Evolutionary conservation across 257 asterid genomes (phyloP).

Genomic region (Cruciata laevipes): DNA sequence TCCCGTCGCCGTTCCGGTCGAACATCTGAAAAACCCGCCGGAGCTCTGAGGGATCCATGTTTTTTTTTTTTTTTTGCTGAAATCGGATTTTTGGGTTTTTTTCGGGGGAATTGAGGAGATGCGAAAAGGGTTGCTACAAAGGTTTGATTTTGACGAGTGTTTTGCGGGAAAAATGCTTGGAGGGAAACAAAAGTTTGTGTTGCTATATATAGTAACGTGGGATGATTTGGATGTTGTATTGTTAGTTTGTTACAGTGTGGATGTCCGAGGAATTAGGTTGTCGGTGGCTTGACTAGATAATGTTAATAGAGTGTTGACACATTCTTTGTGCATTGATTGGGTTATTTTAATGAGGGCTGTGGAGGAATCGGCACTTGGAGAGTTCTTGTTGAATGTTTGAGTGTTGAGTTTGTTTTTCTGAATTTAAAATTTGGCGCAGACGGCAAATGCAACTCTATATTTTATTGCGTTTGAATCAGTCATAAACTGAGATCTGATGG

Average conservation of each 20-base stretch:
- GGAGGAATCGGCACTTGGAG: conserved; percentile 14
- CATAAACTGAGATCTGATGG: background rate
- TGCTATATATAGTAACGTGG: background rate
- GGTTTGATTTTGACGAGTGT: background rate
- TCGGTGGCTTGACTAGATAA: background rate
- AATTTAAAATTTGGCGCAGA: background rate
- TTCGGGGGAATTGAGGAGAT: background rate
- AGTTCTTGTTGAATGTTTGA: background rate
- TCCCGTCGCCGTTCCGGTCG: conserved; percentile 36
- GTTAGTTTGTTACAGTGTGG: background rate
- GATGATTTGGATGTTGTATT: background rate
- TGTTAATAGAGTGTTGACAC: background rate
- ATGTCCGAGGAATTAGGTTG: background rate
- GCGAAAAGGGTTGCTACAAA: background rate
- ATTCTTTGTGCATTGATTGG: background rate
- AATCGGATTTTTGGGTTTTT: background rate
- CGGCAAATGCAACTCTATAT: background rate
- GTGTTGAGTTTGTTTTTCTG: background rate
- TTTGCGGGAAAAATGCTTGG: background rate
- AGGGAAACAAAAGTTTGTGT: background rate
- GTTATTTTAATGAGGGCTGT: background rate
- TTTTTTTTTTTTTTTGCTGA: too few species aligned
- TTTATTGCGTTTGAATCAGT: background rate
- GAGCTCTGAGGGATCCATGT: conserved; percentile 35
- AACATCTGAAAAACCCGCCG: conserved; percentile 39